Percentiles rank a stretch among this genome's conserved stretches.
phyloP scores from a whole-genome alignment of 495 filamentous ascomycete genomes.

The Penicillium roqueforti region DNA sequence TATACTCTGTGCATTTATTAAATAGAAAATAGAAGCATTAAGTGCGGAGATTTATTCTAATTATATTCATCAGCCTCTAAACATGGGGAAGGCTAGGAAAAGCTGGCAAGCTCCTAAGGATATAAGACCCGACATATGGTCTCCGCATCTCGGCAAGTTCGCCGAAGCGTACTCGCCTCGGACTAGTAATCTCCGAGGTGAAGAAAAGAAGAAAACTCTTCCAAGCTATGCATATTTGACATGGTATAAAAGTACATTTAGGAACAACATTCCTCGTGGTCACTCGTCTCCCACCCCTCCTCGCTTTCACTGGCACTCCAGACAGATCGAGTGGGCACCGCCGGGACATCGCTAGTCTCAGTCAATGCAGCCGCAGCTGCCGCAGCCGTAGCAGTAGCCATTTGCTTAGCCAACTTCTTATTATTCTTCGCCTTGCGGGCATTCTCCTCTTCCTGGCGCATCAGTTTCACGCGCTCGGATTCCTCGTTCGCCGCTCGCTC shows the following conservation, averaged over 20 bases:
- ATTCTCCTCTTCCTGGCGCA: constrained; percentile 22
- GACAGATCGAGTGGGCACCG: constrained; percentile 14
- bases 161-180: background rate
- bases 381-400: constrained; percentile 8
- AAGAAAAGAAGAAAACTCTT: background rate
- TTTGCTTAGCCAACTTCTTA: constrained; percentile 21
- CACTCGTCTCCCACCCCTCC: constrained; percentile 40
- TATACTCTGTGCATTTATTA: background rate
- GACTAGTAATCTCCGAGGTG: background rate
- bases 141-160: constrained; percentile 6
- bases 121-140: background rate
- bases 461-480: constrained; percentile 15
- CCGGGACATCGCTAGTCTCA: constrained; percentile 3
- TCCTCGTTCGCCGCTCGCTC: constrained; percentile 26
- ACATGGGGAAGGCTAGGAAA: background rate
- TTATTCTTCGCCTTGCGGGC: constrained; percentile 24
- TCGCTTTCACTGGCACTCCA: constrained; percentile 46
- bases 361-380: constrained; percentile 3
- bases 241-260: constrained; percentile 6
- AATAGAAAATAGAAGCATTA: background rate
- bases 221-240: constrained; percentile 3
- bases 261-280: constrained; percentile 14
- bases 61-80: background rate
- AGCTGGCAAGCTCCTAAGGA: background rate
- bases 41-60: background rate